Conservation (phyloP, 192 early-diverging fungal genomes). For the Irineochytrium annulatum region DNA sequence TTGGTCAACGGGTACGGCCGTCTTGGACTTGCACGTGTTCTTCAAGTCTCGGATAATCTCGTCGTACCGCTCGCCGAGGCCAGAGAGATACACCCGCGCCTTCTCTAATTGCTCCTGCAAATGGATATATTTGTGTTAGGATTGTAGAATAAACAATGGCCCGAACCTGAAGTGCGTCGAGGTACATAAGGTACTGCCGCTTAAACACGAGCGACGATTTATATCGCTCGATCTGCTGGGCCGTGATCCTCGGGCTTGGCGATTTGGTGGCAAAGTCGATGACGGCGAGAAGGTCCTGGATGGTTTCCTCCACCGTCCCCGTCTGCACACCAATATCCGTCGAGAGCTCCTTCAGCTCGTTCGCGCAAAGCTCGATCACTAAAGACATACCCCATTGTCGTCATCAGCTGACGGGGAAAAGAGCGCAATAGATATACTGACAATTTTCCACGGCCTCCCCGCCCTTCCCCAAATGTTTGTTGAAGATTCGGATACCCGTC, state of each 20-base stretch:
- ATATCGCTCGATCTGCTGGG: conserved; percentile 13
- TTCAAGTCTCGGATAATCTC: conserved; percentile 46
- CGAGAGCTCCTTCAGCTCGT: conserved; percentile 35
- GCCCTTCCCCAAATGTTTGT: conserved; percentile 57
- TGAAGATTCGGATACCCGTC: conserved; percentile 57
- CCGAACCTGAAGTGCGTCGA: conserved; percentile 48
- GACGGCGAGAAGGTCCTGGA: conserved; percentile 44
- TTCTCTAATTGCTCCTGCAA: conserved; percentile 43
- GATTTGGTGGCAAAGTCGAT: conserved; percentile 37
- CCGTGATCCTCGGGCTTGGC: conserved; percentile 21
- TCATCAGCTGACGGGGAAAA: neutral
- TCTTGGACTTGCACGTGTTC: conserved; percentile 50
- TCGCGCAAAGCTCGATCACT: conserved; percentile 44
- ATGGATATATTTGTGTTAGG: no score
- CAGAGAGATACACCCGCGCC: conserved; percentile 23
- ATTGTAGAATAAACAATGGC: neutral
- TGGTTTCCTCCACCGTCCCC: conserved; percentile 33
- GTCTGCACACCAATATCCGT: conserved; percentile 26
- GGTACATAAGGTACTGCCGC: conserved; percentile 53
- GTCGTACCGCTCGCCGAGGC: conserved; percentile 37
- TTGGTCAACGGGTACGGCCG: conserved; percentile 61
- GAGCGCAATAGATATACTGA: conserved; percentile 23
- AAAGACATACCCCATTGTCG: neutral
- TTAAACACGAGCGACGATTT: conserved; percentile 41
- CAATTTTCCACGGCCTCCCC: conserved; percentile 53